Conservation (phyloP, 306 rosid genomes). For the Canavalia ensiformis region DNA sequence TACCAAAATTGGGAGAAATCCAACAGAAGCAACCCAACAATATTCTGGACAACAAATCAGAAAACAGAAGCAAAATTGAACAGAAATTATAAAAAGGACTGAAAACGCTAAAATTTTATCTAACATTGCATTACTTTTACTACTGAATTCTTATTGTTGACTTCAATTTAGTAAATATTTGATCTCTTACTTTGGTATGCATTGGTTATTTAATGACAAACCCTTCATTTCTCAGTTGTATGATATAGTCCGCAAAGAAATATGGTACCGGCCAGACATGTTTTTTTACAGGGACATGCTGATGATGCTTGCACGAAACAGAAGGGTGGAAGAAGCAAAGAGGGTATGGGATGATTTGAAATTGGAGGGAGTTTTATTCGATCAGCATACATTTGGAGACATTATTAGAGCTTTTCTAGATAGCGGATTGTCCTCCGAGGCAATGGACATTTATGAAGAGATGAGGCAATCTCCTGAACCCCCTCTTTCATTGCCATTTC, state of each 20-base stretch:
- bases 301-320: constrained; percentile 91
- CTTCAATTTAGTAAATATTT: constrained; percentile 10
- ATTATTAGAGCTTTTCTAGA: constrained; percentile 77
- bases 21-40: too few species aligned
- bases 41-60: too few species aligned
- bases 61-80: background rate
- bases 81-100: background rate
- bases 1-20: too few species aligned
- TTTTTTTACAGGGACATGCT: constrained; percentile 94
- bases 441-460: constrained; percentile 81
- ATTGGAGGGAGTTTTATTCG: constrained; percentile 76
- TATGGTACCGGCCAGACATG: constrained; percentile 98
- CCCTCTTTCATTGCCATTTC: constrained; percentile 85
- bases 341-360: constrained; percentile 87
- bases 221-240: constrained; percentile 64
- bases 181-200: constrained; percentile 12
- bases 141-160: background rate
- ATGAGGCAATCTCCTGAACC: constrained; percentile 89
- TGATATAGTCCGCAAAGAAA: constrained; percentile 85
- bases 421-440: constrained; percentile 72
- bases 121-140: background rate
- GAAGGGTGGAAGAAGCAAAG: constrained; percentile 72
- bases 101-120: background rate
- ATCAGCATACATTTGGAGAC: constrained; percentile 98
- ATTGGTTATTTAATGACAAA: constrained; percentile 38